Percentiles rank a stretch among this genome's conserved stretches.
Evolutionary conservation across 73 alveolate genomes (phyloP).

Genomic region (Paramecium bursaria): DNA sequence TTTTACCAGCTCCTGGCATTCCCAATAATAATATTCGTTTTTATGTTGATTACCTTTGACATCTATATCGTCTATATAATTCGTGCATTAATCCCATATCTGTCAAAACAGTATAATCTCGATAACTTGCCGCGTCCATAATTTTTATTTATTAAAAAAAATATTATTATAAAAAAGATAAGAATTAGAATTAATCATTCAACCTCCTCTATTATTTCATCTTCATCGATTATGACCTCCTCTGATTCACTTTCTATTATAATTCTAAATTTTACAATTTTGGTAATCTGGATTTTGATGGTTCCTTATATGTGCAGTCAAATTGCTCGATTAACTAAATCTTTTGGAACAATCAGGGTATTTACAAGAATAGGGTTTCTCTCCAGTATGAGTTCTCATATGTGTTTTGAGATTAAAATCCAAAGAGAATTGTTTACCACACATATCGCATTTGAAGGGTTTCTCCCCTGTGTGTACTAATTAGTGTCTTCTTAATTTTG

Average conservation of each 20-base stretch:
- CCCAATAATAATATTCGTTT: slow-evolving; percentile 51
- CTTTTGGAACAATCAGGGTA: slow-evolving; percentile 84
- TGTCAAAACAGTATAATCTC: slow-evolving; percentile 10
- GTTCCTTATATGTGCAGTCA: slow-evolving; percentile 84
- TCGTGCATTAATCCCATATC: slow-evolving; percentile 16
- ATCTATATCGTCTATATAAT: slow-evolving; percentile 38
- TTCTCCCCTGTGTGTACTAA: slow-evolving; percentile 97
- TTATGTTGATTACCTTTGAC: neutral
- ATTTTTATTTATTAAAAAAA: too few relatives aligned
- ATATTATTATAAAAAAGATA: too few relatives aligned
- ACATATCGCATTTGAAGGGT: slow-evolving; percentile 93
- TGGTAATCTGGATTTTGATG: slow-evolving; percentile 55
- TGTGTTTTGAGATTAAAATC: slow-evolving; percentile 94
- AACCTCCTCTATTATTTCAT: too few relatives aligned
- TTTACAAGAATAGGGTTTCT: slow-evolving; percentile 90
- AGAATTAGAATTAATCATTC: too few relatives aligned
- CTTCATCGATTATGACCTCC: too few relatives aligned
- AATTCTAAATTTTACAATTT: neutral
- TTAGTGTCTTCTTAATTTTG: slow-evolving; percentile 92
- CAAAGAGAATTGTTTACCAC: slow-evolving; percentile 94
- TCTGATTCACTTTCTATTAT: too few relatives aligned
- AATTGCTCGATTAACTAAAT: slow-evolving; percentile 82
- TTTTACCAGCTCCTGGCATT: slow-evolving; percentile 58
- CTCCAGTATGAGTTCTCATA: slow-evolving; percentile 96
- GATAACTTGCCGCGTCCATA: neutral